Base-by-base conservation (phyloP, 116 monocot genomes). In the Zostera marina region DNA sequence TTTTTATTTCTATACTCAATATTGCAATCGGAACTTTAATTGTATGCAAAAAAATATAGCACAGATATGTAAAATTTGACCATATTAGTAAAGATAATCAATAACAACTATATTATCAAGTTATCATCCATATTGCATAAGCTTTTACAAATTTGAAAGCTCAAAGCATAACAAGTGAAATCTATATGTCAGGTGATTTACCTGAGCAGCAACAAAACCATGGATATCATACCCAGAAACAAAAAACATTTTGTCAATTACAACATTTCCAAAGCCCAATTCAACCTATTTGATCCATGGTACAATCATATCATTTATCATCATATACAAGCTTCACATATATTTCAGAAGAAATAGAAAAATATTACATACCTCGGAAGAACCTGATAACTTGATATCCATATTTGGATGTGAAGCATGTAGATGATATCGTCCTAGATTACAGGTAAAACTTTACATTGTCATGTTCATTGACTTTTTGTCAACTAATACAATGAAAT, bases 161-260 rank as follows among this genome's bases (percentile, higher is more conserved):
- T 47, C 47, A 15, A n/a, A n/a, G 32, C 32, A 32, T 32, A 5
- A 32, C 32, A 32, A 32, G 2, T 32, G 32, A 49, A 15, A 49
- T 17, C 19, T 9, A 49, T 44, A 42, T 52, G 10, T 41, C 3
- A 16, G 61, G 47, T 47, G 22, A 46, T 61, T 13, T 78, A 93
- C 94, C 94, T 94, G 88, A 69, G 89, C 73, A 73, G 85, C 82
- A 60, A 96, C 89, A 72, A 64, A 80, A 42, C 96, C 96, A 54
- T 65, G 75, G 68, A 96, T 70, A 69, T 89, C 79, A 71, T 96
- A 96, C 44, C 96, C 96, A 70, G 82, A 60, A 20, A 82, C 78
- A 70, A 76, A 80, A 65, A 96, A 89, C 40, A 85, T 51, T 65
- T 85, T 80, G 62, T 85, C 78, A 17, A 82, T 69, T 19, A 59